Evolutionary conservation across 257 asterid genomes (phyloP), one percentile per base, ranked within the genome.

Genomic region (Forsythia suspensa): DNA sequence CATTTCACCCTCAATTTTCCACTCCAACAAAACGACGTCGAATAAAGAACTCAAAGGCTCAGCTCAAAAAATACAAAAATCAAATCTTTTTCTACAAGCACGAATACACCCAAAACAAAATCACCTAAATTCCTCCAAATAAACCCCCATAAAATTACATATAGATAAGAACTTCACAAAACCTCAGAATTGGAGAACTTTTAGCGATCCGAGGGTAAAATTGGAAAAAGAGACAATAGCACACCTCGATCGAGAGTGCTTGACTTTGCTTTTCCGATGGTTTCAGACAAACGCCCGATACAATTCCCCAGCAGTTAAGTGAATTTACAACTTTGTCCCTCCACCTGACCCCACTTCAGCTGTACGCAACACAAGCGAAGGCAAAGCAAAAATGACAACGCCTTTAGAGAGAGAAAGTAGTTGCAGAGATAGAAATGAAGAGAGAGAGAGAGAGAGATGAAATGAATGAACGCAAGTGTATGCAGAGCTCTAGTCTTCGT

Each of bases 161-260:
- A 65, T 74, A 43, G 44, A 3, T 5, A 71, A 20, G 8, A 34
- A 46, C 40, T 4, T 37, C 42, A 59, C 16, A 72, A 84, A 81
- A 74, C 75, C 39, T 66, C 21, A 46, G 44, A 73, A 77, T 48
- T 43, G 20, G 51, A 11, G 41, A 59, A 80, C 81, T 24, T 74
- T 76, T 57, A 69, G 74, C 77, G 83, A 76, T 89, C 87, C 39
- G 38, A 24, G 69, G 13, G 34, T 0, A 21, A 61, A 61, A 20
- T 63, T 29, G 37, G 39, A 63, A 63, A 63, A 21, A 20, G 37
- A 29, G 38, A 63, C 5, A 63, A 29, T 8, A 63, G 6, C 39
- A 21, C 37, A 63, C 38, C 69, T 63, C 69, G 89, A 91, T 91
- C 91, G 88, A 81, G 74, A 75, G 78, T 76, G 77, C 84, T 81